Base-by-base conservation (phyloP, 176 grass and related monocot genomes). In the Carex pumila region DNA sequence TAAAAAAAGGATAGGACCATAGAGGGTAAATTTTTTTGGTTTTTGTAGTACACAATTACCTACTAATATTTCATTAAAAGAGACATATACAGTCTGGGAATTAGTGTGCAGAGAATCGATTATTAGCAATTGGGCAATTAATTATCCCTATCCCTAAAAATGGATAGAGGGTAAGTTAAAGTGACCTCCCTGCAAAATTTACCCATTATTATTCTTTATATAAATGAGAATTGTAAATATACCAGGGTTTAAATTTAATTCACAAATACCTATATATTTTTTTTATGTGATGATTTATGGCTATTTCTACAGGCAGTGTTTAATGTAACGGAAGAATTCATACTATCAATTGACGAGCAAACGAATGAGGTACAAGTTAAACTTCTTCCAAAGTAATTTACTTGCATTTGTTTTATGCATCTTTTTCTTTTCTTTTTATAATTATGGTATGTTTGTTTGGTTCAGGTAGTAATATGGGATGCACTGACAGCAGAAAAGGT, bases 391-490 rank as follows among this genome's bases (percentile, higher is more conserved):
- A 79, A 67, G 14, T 32, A 19, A 13, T 60, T 36, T 70, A 29
- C 12, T 79, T 72, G 69, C 1, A 58, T 50, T 67, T 58, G 56
- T 76, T 39, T 49, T 9, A 32, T 17, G 22, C 65, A 19, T 32
- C 10, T 10, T 7, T 78, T 81, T 25, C 37, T 86, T 25, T 52
- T 89, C 25, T 25, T 25, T 25, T 25, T 25, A 25, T 55, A 47
- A 31, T 45, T n/a, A 9, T 45, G 21, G 60, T 17, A 71, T 25
- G 6, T 50, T 39, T 53, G 55, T 30, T 66, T 73, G 7, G 18
- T 50, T 36, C 92, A 98, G 95, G 88, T 98, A 31, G 88, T 95
- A 37, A 64, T 93, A 83, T 98, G 96, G 96, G 91, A 95, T 65
- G 89, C 91, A 59, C 88, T 92, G 61, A 93, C 96, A 41, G 81